Base-by-base conservation (phyloP, 2,329 filamentous ascomycete genomes). In the Alternaria arbusti region DNA sequence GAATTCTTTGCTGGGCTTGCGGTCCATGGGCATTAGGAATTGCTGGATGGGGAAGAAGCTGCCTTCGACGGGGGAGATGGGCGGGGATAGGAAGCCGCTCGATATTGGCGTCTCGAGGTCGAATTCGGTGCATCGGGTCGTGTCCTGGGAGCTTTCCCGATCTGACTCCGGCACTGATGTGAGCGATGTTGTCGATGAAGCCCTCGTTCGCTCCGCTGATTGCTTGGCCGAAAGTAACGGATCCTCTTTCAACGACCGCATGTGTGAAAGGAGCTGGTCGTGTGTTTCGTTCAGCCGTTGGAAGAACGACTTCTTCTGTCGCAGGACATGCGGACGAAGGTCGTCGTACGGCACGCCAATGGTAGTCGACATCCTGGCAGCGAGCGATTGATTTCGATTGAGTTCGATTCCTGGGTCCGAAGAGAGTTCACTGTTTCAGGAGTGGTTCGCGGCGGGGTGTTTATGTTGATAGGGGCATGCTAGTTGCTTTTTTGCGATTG, bases 251-350 rank as follows among this genome's bases (percentile, higher is more conserved):
- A 56, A 59, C 3, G 59, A 64, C 22, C 66, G 67, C 59, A 67
- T 63, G 36, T 66, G 63, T 3, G 66, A 55, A 9, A 57, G 59
- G 49, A 67, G 54, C 10, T 63, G 46, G 26, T 59, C 61, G 44
- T 65, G 61, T 7, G 57, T 63, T 36, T 66, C 59, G 28, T 66
- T 67, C 26, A 70, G 51, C 44, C 63, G 64, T 28, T 68, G 63
- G 47, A 70, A 47, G 57, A 70, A 68, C 13, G 66, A 67, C 57
- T 63, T 66, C 62, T 64, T 66, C 23, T 57, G 54, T 40, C 62
- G 62, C 26, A 63, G 28, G 10, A 57, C 45, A n/a, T 63, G 51
- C 20, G 64, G 61, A 5, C 54, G 54, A 20, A 67, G 58, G 28
- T 68, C 59, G 9, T 63, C 51, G 28, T 63, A 63, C 10, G 54